phyloP scores from a whole-genome alignment of 2,329 filamentous ascomycete genomes.

The Paecilomyces variotii region DNA sequence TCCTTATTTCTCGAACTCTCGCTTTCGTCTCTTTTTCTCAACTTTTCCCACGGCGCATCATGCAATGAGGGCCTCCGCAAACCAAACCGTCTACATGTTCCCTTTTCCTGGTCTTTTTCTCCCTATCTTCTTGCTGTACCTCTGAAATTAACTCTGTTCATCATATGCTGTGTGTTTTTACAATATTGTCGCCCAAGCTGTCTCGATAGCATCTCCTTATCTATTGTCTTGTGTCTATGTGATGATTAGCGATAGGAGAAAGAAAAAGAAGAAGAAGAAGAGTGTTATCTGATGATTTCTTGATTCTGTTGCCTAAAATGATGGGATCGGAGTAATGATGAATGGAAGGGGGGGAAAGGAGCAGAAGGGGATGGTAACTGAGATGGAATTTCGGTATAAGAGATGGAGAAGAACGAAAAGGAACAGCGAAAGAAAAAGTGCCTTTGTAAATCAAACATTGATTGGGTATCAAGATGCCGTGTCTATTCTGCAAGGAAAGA shows the following conservation, averaged over 20 bases:
- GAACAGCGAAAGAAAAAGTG: background rate
- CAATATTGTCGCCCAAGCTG: background rate
- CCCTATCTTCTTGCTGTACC: no score
- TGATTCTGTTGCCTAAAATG: background rate
- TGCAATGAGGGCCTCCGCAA: background rate
- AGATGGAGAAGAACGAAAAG: background rate
- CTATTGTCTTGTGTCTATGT: slow-evolving; percentile 4
- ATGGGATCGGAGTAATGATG: background rate
- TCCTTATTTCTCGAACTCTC: slow-evolving; percentile 4
- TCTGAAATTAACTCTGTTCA: background rate
- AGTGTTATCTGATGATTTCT: background rate
- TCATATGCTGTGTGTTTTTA: background rate
- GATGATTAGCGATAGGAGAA: slow-evolving; percentile 9
- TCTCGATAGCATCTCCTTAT: background rate
- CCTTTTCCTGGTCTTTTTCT: background rate
- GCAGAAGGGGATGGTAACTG: background rate
- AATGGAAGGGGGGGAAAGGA: background rate
- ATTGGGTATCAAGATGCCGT: background rate
- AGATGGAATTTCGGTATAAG: background rate
- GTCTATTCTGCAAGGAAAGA: background rate
- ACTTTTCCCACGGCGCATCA: background rate
- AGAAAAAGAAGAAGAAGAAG: background rate
- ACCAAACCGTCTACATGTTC: background rate
- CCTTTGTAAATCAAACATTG: background rate
- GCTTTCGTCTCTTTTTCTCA: background rate